These are phyloP conservation scores for Nosema muscidifuracis DNA, from an alignment of 371 early-diverging fungal species.

Conservation along the genomic window DNA sequence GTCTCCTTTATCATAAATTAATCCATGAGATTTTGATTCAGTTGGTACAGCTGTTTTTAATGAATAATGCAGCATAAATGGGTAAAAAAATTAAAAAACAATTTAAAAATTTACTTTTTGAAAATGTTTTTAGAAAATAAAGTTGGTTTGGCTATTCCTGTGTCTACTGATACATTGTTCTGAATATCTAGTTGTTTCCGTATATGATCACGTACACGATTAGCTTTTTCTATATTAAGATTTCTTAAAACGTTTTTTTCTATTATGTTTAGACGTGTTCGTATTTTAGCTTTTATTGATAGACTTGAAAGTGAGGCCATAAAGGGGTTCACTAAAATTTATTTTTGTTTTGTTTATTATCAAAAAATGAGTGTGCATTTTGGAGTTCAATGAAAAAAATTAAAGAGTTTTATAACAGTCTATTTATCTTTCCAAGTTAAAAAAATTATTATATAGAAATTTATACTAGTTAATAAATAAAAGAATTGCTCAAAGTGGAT, in stretches of 20 bases:
- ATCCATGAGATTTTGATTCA: conserved; percentile 27
- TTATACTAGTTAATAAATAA: too few relatives aligned
- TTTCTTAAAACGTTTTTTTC: background rate
- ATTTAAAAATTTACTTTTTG: background rate
- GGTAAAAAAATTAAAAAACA: conserved; percentile 5
- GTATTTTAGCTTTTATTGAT: conserved; percentile 7
- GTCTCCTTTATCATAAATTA: conserved; percentile 8
- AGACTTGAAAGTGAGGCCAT: background rate
- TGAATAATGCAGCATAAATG: conserved; percentile 22
- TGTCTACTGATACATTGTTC: background rate
- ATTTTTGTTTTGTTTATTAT: too few relatives aligned
- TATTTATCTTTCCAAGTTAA: too few relatives aligned
- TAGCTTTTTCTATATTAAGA: background rate
- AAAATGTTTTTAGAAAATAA: conserved; percentile 15
- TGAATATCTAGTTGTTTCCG: background rate
- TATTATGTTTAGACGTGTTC: background rate
- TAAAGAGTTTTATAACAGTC: too few relatives aligned
- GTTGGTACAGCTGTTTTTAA: conserved; percentile 43
- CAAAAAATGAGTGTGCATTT: too few relatives aligned
- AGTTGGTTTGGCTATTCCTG: conserved; percentile 5
- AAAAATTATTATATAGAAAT: too few relatives aligned
- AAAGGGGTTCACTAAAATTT: too few relatives aligned
- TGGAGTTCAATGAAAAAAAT: too few relatives aligned
- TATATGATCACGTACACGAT: background rate
- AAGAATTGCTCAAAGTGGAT: too few relatives aligned